Conservation (phyloP, 805 yeast genomes). For the Isabelozyma heimii region DNA sequence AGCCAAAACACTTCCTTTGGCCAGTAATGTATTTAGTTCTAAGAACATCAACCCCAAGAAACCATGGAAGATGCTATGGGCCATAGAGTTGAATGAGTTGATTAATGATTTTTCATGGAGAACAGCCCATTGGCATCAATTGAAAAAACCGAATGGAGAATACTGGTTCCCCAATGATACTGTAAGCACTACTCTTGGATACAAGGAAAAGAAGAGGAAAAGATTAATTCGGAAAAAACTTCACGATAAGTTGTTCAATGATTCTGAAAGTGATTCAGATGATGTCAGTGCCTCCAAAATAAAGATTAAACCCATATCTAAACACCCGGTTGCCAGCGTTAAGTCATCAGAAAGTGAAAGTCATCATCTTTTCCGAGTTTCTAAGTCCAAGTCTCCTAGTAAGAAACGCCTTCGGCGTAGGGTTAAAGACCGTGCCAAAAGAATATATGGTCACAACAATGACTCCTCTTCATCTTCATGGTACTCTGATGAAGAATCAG, state of each 20-base stretch:
- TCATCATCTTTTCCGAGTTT: not conserved
- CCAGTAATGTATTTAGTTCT: conserved; percentile 61
- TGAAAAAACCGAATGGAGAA: conserved; percentile 43
- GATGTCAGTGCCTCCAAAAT: not conserved
- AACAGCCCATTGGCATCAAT: conserved; percentile 51
- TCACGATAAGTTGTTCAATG: conserved; percentile 32
- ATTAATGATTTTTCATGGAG: conserved; percentile 60
- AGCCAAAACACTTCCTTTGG: conserved; percentile 53
- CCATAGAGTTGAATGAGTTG: conserved; percentile 58
- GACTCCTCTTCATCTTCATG: not conserved
- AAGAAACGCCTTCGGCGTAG: not conserved
- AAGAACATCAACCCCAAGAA: conserved; percentile 24
- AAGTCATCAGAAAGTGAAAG: not conserved
- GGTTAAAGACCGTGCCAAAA: not conserved
- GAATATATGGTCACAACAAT: not conserved
- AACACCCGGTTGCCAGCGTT: not conserved
- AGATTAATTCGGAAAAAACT: conserved; percentile 12
- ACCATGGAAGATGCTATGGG: conserved; percentile 56
- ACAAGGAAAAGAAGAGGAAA: conserved; percentile 1
- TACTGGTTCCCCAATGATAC: conserved; percentile 46
- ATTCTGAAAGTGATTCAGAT: not conserved
- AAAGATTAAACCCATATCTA: not conserved
- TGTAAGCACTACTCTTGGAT: conserved; percentile 1
- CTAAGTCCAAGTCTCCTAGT: not conserved
- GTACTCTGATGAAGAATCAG: not conserved